phyloP scores from a whole-genome alignment of 768 basidiomycete species.

The Panaeolus cyanescens region DNA sequence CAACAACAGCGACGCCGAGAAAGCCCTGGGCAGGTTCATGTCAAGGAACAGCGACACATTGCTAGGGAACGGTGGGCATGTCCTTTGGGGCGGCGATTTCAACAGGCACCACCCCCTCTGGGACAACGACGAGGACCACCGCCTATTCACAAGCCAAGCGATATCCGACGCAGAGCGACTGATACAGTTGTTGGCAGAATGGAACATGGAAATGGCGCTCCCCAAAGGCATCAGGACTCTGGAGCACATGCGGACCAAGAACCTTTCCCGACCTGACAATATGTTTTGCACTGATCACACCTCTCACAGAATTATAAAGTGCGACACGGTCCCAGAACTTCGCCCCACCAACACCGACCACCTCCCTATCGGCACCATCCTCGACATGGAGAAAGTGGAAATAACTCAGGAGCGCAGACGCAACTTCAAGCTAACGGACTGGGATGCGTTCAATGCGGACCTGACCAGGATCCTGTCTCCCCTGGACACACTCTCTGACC shows the following conservation, averaged over 20 bases:
- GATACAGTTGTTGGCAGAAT: conserved; percentile 27
- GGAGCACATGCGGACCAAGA: conserved; percentile 22
- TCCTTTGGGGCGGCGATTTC: no score
- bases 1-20: neutral
- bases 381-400: conserved; percentile 16
- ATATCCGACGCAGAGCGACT: conserved; percentile 24
- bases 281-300: no score
- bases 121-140: no score
- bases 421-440: conserved; percentile 25
- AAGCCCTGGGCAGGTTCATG: conserved; percentile 27
- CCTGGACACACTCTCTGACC: neutral
- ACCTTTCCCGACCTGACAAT: conserved; percentile 34
- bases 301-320: no score
- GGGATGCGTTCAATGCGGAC: conserved; percentile 16
- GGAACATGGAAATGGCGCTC: no score
- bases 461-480: conserved; percentile 1
- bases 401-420: neutral
- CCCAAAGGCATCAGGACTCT: conserved; percentile 36
- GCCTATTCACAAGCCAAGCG: conserved; percentile 28
- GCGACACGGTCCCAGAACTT: no score
- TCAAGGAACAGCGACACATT: conserved; percentile 37
- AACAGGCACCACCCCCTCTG: no score
- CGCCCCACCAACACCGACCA: conserved; percentile 30
- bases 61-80: no score
- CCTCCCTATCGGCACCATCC: conserved; percentile 26